phyloP scores from a whole-genome alignment of 495 filamentous ascomycete genomes.

The Xylaria acuta region DNA sequence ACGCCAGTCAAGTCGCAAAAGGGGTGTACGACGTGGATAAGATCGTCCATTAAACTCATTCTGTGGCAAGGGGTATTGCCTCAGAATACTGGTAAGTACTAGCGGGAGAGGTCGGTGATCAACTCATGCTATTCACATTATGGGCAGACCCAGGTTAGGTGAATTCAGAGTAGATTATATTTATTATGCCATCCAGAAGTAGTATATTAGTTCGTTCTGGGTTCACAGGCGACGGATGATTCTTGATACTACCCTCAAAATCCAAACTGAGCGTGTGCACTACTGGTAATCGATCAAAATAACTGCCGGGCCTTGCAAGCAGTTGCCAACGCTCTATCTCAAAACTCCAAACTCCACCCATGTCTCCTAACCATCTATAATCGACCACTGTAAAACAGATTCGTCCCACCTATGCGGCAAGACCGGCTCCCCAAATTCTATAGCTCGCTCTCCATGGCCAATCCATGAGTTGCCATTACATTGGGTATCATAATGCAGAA shows the following conservation, averaged over 20 bases:
- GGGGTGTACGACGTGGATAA: background rate
- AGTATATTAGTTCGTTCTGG: background rate
- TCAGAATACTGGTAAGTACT: background rate
- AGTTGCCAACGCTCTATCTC: background rate
- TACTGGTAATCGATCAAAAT: background rate
- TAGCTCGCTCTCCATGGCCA: conserved; percentile 14
- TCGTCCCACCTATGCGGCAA: conserved; percentile 8
- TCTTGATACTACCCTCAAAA: background rate
- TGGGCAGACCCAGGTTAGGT: background rate
- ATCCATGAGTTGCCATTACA: conserved; percentile 10
- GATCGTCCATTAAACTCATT: background rate
- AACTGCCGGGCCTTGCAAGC: background rate
- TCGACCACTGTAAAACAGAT: background rate
- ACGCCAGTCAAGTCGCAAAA: no score
- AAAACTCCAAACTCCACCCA: conserved; percentile 23
- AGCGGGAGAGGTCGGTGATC: background rate
- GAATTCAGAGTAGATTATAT: background rate
- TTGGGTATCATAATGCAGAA: conserved; percentile 40
- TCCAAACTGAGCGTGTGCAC: background rate
- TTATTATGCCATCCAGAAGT: background rate
- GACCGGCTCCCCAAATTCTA: conserved; percentile 18
- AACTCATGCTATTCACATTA: background rate
- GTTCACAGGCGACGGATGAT: background rate
- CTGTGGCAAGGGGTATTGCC: background rate
- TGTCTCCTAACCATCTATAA: conserved; percentile 22